A percentile compares a stretch with the other conserved stretches of the same genome.
Evolutionary conservation across 1,284 basidiomycete species (phyloP).

Genomic region (Microstroma glucosiphilum): DNA sequence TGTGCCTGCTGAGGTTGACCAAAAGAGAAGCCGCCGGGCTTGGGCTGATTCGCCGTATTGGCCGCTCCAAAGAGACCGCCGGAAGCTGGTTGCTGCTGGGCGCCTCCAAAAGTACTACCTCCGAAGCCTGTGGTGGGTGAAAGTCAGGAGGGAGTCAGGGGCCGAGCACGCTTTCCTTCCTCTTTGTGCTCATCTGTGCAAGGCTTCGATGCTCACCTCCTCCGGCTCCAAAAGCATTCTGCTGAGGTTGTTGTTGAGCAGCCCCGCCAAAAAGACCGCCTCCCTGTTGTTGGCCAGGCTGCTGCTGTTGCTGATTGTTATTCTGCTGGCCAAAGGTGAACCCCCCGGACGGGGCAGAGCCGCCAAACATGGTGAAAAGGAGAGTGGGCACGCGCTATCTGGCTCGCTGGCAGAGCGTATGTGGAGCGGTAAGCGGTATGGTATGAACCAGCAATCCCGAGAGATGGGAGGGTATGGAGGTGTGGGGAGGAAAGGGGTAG

Average conservation of each 20-base stretch:
- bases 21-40: slow-evolving; percentile 26
- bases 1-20: slow-evolving; percentile 30
- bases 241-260: slow-evolving; percentile 25
- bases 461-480: not conserved
- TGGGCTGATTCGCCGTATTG: slow-evolving; percentile 18
- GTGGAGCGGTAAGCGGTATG: not conserved
- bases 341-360: slow-evolving; percentile 5
- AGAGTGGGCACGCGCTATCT: not conserved
- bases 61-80: slow-evolving; percentile 44
- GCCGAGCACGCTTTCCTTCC: too few species aligned
- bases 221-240: slow-evolving; percentile 10
- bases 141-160: not conserved
- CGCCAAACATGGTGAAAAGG: slow-evolving; percentile 12
- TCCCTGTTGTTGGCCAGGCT: slow-evolving; percentile 27
- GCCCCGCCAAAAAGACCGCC: slow-evolving; percentile 48
- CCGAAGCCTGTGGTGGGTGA: slow-evolving; percentile 3
- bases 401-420: not conserved
- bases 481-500: not conserved
- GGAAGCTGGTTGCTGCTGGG: slow-evolving; percentile 23
- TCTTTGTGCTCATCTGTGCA: too few species aligned
- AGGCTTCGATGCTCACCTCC: not conserved
- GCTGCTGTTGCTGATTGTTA: slow-evolving; percentile 12
- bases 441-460: not conserved
- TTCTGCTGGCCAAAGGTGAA: slow-evolving; percentile 15
- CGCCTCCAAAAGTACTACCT: slow-evolving; percentile 10